Evolutionary conservation across 2,329 filamentous ascomycete genomes (phyloP).

Genomic region (Tolypocladium sp.): DNA sequence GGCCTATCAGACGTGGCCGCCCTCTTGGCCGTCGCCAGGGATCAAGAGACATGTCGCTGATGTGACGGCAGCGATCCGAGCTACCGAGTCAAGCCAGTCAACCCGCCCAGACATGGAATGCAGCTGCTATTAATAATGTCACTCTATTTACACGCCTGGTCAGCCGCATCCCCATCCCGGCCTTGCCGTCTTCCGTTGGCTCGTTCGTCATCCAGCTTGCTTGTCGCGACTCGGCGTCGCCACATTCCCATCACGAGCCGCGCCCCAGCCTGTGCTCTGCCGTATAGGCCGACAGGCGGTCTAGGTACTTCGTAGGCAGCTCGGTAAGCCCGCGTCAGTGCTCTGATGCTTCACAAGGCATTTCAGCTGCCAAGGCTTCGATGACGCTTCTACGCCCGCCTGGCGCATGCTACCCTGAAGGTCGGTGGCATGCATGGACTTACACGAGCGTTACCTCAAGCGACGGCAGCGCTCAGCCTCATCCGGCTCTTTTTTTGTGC

Average conservation of each 20-base stretch:
- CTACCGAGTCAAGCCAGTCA: not conserved
- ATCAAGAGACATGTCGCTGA: not conserved
- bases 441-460: not conserved
- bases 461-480: not conserved
- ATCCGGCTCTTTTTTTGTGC: not conserved
- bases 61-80: not conserved
- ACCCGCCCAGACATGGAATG: not conserved
- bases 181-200: not conserved
- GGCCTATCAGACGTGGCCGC: not conserved
- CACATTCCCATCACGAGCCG: not conserved
- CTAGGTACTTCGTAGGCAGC: too few relatives aligned
- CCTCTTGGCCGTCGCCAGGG: not conserved
- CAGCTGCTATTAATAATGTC: not conserved
- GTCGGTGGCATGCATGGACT: not conserved
- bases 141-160: not conserved
- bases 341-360: not conserved
- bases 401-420: not conserved
- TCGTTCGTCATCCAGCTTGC: not conserved
- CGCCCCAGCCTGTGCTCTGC: not conserved
- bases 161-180: not conserved
- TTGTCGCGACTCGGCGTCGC: not conserved
- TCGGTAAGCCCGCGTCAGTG: not conserved
- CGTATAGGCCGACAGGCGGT: not conserved
- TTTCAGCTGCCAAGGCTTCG: constrained; percentile 3
- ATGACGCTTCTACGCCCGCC: not conserved